Conservation (phyloP, 1,284 basidiomycete species). For the Phylloporus gajari region DNA sequence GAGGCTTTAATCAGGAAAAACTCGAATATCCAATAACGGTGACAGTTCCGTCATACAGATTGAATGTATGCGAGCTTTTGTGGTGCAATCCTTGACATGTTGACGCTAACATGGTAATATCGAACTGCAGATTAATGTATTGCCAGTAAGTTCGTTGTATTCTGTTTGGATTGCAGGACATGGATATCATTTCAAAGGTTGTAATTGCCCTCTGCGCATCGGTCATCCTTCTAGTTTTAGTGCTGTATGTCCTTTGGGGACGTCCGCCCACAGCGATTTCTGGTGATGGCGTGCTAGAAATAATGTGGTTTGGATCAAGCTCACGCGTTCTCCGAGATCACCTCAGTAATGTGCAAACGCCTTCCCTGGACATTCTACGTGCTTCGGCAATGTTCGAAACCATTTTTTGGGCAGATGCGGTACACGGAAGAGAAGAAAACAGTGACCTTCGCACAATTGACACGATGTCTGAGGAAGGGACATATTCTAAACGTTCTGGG, state of each 20-base stretch:
- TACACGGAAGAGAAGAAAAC: too few relatives aligned
- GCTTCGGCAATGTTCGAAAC: slow-evolving; percentile 5
- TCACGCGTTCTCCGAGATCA: background rate
- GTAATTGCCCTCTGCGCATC: background rate
- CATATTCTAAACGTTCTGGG: too few relatives aligned
- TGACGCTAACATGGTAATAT: background rate
- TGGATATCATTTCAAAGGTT: too few relatives aligned
- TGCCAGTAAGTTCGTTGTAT: background rate
- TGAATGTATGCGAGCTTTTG: too few relatives aligned
- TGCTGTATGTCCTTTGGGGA: background rate
- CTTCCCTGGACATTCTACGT: background rate
- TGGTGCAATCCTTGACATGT: background rate
- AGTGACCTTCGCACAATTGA: too few relatives aligned
- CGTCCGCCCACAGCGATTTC: background rate
- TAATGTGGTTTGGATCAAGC: slow-evolving; percentile 7
- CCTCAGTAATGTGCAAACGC: background rate
- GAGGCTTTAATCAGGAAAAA: too few relatives aligned
- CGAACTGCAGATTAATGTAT: background rate
- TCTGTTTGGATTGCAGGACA: too few relatives aligned
- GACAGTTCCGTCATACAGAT: too few relatives aligned
- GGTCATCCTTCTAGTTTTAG: background rate
- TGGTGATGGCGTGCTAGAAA: background rate
- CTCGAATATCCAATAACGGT: too few relatives aligned
- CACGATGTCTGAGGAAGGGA: too few relatives aligned
- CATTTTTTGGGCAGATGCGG: background rate